Conservation (phyloP, 768 basidiomycete genomes). For the Stropharia rugosoannulata region DNA sequence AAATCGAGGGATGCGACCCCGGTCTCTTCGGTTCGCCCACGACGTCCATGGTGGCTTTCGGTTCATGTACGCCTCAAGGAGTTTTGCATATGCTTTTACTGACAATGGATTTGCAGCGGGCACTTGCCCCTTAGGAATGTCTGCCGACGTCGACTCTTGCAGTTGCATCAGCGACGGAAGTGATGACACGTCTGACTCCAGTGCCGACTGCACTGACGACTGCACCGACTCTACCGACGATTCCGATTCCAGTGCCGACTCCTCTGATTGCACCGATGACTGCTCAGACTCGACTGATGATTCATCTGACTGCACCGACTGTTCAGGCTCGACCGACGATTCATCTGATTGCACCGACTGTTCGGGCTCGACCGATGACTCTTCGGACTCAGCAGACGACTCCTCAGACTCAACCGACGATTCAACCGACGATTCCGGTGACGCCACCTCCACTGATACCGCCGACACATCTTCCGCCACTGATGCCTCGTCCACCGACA, state of each 20-base stretch:
- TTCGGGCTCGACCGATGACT: no score
- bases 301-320: conserved; percentile 9
- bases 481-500: conserved; percentile 16
- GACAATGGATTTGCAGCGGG: conserved; percentile 26
- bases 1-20: conserved; percentile 40
- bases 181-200: conserved; percentile 14
- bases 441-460: conserved; percentile 14
- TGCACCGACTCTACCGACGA: conserved; percentile 4
- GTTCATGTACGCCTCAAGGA: conserved; percentile 32
- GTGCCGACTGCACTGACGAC: conserved; percentile 8
- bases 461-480: conserved; percentile 11
- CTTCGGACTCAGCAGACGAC: no score
- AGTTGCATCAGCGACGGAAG: conserved; percentile 26
- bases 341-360: background rate
- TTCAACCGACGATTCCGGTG: conserved; percentile 12
- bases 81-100: background rate
- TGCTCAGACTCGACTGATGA: conserved; percentile 12
- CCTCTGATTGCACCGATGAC: conserved; percentile 15
- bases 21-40: conserved; percentile 43
- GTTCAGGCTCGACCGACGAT: conserved; percentile 1
- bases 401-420: background rate
- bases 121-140: conserved; percentile 44
- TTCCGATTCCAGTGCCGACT: conserved; percentile 3
- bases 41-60: conserved; percentile 41
- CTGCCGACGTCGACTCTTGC: conserved; percentile 39